Conservation (phyloP, 139 green algal genomes). For the Diplosphaera chodatii region DNA sequence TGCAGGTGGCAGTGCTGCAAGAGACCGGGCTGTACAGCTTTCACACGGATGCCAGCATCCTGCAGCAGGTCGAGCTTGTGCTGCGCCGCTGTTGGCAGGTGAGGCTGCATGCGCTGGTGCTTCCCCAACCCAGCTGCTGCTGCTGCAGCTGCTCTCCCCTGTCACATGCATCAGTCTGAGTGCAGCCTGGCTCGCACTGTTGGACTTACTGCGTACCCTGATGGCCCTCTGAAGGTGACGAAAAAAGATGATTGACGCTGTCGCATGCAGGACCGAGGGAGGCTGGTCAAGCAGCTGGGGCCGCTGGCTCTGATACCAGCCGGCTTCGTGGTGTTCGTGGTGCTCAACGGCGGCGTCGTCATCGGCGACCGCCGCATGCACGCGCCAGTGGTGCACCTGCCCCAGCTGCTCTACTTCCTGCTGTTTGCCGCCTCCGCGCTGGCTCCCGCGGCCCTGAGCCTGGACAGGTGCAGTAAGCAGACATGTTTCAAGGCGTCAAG, state of each 20-base stretch:
- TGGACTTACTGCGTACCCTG: too few species aligned
- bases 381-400: slow-evolving; percentile 49
- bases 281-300: slow-evolving; percentile 33
- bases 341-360: slow-evolving; percentile 77
- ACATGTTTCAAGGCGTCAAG: too few species aligned
- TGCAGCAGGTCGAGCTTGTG: background rate
- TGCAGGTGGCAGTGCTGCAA: background rate
- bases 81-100: background rate
- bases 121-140: too few species aligned
- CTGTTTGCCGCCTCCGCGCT: slow-evolving; percentile 48
- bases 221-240: too few species aligned
- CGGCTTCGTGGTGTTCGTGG: slow-evolving; percentile 70
- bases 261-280: slow-evolving; percentile 1
- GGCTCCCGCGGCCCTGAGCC: slow-evolving; percentile 9
- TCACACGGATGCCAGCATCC: background rate
- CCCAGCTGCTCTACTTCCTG: slow-evolving; percentile 78
- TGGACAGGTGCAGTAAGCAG: slow-evolving; percentile 7
- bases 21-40: background rate
- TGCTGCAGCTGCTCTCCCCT: too few species aligned
- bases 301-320: slow-evolving; percentile 38
- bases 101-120: too few species aligned
- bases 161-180: too few species aligned
- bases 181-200: too few species aligned
- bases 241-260: background rate
- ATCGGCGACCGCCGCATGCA: slow-evolving; percentile 77